Evolutionary conservation across 179 eudicot genomes (phyloP).

Genomic region (Beta corolliflora): DNA sequence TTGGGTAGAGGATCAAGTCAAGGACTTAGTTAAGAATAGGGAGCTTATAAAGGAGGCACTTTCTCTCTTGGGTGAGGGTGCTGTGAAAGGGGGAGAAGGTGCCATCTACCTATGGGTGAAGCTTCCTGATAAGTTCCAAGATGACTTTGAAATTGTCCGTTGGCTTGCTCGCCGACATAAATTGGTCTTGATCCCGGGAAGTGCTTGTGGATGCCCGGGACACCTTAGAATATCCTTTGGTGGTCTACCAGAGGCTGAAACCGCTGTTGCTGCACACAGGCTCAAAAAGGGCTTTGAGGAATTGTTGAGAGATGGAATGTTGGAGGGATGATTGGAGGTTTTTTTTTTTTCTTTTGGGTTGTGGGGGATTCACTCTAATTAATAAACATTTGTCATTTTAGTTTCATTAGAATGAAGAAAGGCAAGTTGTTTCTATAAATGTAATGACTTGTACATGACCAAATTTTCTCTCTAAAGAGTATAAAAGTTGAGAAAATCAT

Average conservation of each 20-base stretch:
- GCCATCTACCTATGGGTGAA: conserved; percentile 94
- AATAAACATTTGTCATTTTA: conserved; percentile 4
- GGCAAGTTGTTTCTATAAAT: conserved; percentile 6
- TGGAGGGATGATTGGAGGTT: conserved; percentile 24
- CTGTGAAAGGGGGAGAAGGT: conserved; percentile 96
- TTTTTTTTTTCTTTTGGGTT: neutral
- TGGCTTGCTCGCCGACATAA: conserved; percentile 82
- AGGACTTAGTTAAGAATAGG: conserved; percentile 65
- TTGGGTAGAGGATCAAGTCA: conserved; percentile 78
- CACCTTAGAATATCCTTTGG: conserved; percentile 80
- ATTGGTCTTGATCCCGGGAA: conserved; percentile 74
- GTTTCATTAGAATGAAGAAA: conserved; percentile 23
- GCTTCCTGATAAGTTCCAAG: conserved; percentile 56
- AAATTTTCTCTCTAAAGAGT: conserved; percentile 2
- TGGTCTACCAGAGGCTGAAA: conserved; percentile 61
- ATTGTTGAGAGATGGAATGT: conserved; percentile 73
- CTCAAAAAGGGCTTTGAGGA: conserved; percentile 78
- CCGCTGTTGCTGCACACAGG: conserved; percentile 71
- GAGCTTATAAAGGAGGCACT: conserved; percentile 63
- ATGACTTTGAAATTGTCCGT: conserved; percentile 69
- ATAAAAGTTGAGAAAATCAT: neutral
- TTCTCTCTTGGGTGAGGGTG: conserved; percentile 64
- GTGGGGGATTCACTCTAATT: neutral
- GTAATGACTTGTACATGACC: conserved; percentile 15
- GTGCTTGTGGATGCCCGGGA: conserved; percentile 83